Conservation (phyloP, 2,329 filamentous ascomycete genomes). For the Diaporthe sp. region DNA sequence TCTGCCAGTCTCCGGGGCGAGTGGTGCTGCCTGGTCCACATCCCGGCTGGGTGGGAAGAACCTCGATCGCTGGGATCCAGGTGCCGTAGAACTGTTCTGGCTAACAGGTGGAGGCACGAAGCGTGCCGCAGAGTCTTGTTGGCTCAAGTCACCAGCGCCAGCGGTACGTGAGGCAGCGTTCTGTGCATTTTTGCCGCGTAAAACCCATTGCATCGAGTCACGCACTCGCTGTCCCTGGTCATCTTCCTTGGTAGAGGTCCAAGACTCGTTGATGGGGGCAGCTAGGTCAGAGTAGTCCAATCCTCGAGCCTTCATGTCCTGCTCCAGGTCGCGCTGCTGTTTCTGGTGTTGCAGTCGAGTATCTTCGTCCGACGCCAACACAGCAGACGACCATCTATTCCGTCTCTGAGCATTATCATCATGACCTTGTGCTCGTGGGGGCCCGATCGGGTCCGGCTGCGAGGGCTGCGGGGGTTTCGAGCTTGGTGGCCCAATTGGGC, state of each 20-base stretch:
- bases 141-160: conserved; percentile 8
- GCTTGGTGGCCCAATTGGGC: conserved; percentile 59
- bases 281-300: conserved; percentile 61
- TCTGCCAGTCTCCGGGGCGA: conserved; percentile 55
- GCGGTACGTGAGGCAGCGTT: conserved; percentile 30
- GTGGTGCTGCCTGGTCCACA: conserved; percentile 29
- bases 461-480: conserved; percentile 44
- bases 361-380: conserved; percentile 58
- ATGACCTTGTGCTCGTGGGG: conserved; percentile 44
- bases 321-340: conserved; percentile 58
- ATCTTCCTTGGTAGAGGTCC: conserved; percentile 60
- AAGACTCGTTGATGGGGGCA: conserved; percentile 66
- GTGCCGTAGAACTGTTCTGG: conserved; percentile 22
- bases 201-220: conserved; percentile 46
- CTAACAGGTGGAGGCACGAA: conserved; percentile 19
- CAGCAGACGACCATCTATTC: conserved; percentile 45
- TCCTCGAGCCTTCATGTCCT: conserved; percentile 60
- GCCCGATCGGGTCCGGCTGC: conserved; percentile 48
- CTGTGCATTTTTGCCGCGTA: conserved; percentile 46
- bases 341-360: conserved; percentile 55
- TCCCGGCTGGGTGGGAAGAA: conserved; percentile 69
- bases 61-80: conserved; percentile 57
- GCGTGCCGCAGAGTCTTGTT: conserved; percentile 27
- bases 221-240: conserved; percentile 54
- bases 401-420: conserved; percentile 33